A percentile compares a stretch with the other conserved stretches of the same genome.
Evolutionary conservation across 2,329 filamentous ascomycete genomes (phyloP).

Genomic region (Xylaria sp.): DNA sequence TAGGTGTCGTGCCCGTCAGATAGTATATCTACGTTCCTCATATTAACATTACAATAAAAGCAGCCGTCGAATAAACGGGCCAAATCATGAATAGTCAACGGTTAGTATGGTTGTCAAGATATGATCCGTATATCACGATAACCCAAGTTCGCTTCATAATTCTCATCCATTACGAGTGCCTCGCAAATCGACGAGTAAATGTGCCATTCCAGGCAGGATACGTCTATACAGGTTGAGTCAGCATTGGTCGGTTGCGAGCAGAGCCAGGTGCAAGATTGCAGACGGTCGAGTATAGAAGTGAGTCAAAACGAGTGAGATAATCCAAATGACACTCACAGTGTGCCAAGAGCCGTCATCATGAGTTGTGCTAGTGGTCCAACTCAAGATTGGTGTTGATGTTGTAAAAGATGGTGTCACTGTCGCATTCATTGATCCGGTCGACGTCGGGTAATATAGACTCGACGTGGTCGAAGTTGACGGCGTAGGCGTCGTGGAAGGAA

Average conservation of each 20-base stretch:
- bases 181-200: slow-evolving; percentile 18
- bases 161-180: slow-evolving; percentile 12
- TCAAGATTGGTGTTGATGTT: slow-evolving; percentile 25
- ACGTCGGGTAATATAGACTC: slow-evolving; percentile 22
- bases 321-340: slow-evolving; percentile 31
- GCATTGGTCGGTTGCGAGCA: not conserved
- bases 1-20: slow-evolving; percentile 29
- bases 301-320: not conserved
- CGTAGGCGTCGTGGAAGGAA: slow-evolving; percentile 17
- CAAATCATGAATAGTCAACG: not conserved
- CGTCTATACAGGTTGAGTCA: slow-evolving; percentile 26
- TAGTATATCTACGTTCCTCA: slow-evolving; percentile 23
- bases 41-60: slow-evolving; percentile 41
- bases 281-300: not conserved
- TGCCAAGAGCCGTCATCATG: slow-evolving; percentile 36
- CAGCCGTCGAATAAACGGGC: slow-evolving; percentile 6
- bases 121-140: not conserved
- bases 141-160: not conserved
- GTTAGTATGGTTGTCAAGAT: not conserved
- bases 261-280: not conserved
- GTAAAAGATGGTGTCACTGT: slow-evolving; percentile 14
- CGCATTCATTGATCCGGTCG: slow-evolving; percentile 14
- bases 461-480: slow-evolving; percentile 24
- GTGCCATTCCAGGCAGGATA: slow-evolving; percentile 40
- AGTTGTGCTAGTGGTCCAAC: slow-evolving; percentile 29